Evolutionary conservation across 495 filamentous ascomycete species (phyloP), one percentile per base, ranked within the genome.

Genomic region (Tuber indicum): DNA sequence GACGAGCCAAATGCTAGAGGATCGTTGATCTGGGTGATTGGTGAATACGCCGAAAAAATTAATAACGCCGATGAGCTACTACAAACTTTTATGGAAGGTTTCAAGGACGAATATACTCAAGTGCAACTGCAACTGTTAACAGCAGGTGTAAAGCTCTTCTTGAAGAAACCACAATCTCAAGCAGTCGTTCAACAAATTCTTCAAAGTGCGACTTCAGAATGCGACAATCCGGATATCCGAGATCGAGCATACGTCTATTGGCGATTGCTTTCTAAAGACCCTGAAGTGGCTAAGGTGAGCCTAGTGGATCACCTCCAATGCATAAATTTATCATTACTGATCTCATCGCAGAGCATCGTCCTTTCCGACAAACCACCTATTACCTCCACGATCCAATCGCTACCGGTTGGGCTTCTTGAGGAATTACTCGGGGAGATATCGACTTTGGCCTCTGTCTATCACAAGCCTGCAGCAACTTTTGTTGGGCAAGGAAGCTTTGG

Each of bases 221-320:
- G 93, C 77, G 96, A 99, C 83, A 99, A 99, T 84, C 95, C 96
- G 0, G 96, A 99, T 85, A 93, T 99, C 79, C 91, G 96, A 76
- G 96, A 99, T 84, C 89, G 96, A 84, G 96, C 96, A 36, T 99
- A 99, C 83, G 93, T 98, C 72, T 99, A 99, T 86, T 99, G 96
- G 96, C 92, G 96, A 77, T 87, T 99, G 42, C 87, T 99, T n/a
- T 98, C 94, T 32, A 95, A 92, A 72, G 95, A 98, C 81, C 90
- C 95, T 26, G 89, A 93, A 80, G 89, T 97, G 52, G 93, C 96
- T 72, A 94, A 92, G 87, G 91, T 91, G 85, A 70, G 83, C 76
- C 36, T 16, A 17, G 73, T 44, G 46, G 1, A 41, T 72, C 42
- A 70, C 75, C 43, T 19, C 17, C 19, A 19, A 58, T 69, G 26